phyloP scores from a whole-genome alignment of 1,284 basidiomycete species.

The Rhodotorula sp. region DNA sequence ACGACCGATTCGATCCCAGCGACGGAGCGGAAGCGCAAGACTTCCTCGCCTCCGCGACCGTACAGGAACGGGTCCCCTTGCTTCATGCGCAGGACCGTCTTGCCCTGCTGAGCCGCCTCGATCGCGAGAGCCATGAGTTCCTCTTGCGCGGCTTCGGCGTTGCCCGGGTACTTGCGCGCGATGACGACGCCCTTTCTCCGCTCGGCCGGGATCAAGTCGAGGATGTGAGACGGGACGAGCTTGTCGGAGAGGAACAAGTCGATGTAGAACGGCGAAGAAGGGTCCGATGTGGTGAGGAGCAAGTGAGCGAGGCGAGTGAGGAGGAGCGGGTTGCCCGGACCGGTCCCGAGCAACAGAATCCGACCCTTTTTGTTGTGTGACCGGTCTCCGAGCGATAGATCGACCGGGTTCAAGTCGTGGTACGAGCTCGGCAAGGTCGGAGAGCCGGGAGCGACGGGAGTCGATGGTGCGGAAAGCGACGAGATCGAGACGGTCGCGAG shows the following conservation, averaged over 20 bases:
- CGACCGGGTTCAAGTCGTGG: slow-evolving; percentile 29
- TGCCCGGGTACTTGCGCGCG: slow-evolving; percentile 95
- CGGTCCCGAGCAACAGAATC: slow-evolving; percentile 88
- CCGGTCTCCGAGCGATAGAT: too few relatives aligned
- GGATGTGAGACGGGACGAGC: slow-evolving; percentile 87
- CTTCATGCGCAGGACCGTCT: slow-evolving; percentile 88
- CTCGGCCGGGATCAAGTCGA: slow-evolving; percentile 71
- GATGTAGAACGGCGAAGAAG: slow-evolving; percentile 59
- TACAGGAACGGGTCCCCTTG: slow-evolving; percentile 97
- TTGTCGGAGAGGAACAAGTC: slow-evolving; percentile 87
- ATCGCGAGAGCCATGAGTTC: slow-evolving; percentile 92
- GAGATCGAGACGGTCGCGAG: slow-evolving; percentile 42
- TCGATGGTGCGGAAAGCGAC: slow-evolving; percentile 44
- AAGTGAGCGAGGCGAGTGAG: slow-evolving; percentile 83
- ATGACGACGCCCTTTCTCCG: slow-evolving; percentile 59
- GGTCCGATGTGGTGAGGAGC: slow-evolving; percentile 64
- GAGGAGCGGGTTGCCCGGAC: slow-evolving; percentile 89
- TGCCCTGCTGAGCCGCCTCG: slow-evolving; percentile 70
- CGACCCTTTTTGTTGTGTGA: slow-evolving; percentile 55
- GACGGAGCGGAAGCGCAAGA: slow-evolving; percentile 76
- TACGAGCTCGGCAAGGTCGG: slow-evolving; percentile 9
- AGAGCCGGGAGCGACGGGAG: slow-evolving; percentile 12
- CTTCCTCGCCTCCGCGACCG: slow-evolving; percentile 90
- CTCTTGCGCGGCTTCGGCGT: slow-evolving; percentile 88
- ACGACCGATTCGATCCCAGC: slow-evolving; percentile 79